Evolutionary conservation across 2,329 filamentous ascomycete genomes (phyloP), one percentile per base, ranked within the genome.

Genomic region (Ascocoryne sarcoides): DNA sequence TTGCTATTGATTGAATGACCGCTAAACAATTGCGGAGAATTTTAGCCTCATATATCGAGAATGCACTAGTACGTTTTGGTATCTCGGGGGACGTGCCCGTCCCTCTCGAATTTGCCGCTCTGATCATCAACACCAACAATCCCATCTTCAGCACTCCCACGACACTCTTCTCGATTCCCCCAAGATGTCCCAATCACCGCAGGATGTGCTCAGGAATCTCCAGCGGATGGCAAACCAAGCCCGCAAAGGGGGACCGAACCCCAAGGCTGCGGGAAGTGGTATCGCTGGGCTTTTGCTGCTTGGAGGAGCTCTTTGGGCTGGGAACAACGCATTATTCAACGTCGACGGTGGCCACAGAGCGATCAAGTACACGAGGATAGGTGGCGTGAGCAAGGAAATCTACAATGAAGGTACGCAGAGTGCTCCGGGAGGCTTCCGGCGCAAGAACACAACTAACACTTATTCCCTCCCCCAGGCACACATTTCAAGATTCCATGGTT

Each of bases 311-410:
- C 62, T 68, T 46, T 62, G 74, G 48, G 51, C 76, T 37, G 67
- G 71, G 50, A 75, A 79, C 53, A 58, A 60, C 61, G 73, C 77
- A 32, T 69, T 82, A 4, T 82, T 82, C 70, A 82, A 82, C 68
- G 92, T 98, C 57, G 92, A 98, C 61, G 92, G 92, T 81, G 92
- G 92, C 69, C 92, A 96, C 66, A 82, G 92, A 61, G 92, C 92
- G 51, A 98, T 98, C 75, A 98, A 98, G 67, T 98, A 98, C 70
- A 88, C 83, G 56, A 82, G 89, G 63, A 59, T 95, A 65, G 85
- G 79, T 58, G 92, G 92, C 71, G 90, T 98, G 41, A 82, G 85
- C 73, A 89, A 89, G 69, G 87, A 96, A 60, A 98, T 98, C 64
- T 98, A 94, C 70, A 74, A 58, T 56, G 92, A 98, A 87, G 92